A percentile compares a stretch with the other conserved stretches of the same genome.
These are phyloP conservation scores for Puccinia coronata DNA, from an alignment of 1,284 basidiomycete species.

Conservation along the genomic window DNA sequence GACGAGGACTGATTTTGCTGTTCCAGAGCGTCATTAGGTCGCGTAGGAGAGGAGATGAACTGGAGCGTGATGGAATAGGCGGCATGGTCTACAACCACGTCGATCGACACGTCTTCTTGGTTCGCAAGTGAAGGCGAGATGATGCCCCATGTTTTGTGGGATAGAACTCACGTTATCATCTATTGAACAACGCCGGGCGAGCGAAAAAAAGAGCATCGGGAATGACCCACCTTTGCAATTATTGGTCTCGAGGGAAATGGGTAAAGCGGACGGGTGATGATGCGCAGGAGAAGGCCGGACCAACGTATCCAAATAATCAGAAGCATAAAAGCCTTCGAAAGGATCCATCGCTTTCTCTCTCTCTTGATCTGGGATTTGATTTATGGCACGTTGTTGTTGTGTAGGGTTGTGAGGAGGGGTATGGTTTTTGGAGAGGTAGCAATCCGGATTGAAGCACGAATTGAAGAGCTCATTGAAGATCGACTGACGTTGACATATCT, in stretches of 20 bases:
- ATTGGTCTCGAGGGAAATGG: not conserved
- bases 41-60: not conserved
- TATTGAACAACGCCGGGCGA: no score
- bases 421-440: conserved; percentile 19
- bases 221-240: not conserved
- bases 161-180: no score
- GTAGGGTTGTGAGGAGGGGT: not conserved
- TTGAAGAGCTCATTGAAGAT: conserved; percentile 44
- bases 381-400: no score
- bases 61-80: conserved; percentile 19
- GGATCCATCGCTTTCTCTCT: no score
- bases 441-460: conserved; percentile 44
- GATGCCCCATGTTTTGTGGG: no score
- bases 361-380: no score
- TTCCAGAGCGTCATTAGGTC: no score
- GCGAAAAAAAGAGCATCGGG: not conserved
- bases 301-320: not conserved
- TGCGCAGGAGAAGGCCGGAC: not conserved
- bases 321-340: not conserved
- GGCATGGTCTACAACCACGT: conserved; percentile 5
- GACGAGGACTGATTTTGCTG: not conserved
- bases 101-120: conserved; percentile 17
- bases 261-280: not conserved
- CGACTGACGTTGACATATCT: conserved; percentile 39
- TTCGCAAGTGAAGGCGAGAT: not conserved